Evolutionary conservation across 2,329 filamentous ascomycete genomes (phyloP).

Genomic region (Reticulascus tulasneorum): DNA sequence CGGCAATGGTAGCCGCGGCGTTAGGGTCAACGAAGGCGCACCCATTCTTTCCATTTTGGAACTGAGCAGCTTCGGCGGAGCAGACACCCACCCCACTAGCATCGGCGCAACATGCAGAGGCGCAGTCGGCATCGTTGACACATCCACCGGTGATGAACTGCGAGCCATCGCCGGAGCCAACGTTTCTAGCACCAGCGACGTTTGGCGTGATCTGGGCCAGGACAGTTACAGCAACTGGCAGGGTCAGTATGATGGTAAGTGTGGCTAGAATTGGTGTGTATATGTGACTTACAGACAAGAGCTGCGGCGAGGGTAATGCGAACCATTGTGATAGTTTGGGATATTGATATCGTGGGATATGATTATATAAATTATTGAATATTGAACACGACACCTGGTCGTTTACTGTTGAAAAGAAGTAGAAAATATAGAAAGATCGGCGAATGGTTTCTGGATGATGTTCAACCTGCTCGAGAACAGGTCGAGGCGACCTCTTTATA

Average conservation of each 20-base stretch:
- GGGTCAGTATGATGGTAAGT: not conserved
- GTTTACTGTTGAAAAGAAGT: no score
- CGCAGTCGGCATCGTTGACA: constrained; percentile 22
- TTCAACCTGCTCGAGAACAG: not conserved
- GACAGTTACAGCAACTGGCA: constrained; percentile 14
- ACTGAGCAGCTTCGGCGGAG: constrained; percentile 23
- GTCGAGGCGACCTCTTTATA: not conserved
- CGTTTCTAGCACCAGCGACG: constrained; percentile 13
- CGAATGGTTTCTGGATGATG: not conserved
- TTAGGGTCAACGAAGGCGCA: constrained; percentile 25
- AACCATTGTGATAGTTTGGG: constrained; percentile 19
- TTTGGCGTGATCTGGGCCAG: constrained; percentile 19
- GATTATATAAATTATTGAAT: not conserved
- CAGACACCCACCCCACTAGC: constrained; percentile 21
- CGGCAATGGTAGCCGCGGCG: constrained; percentile 7
- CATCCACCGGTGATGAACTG: constrained; percentile 28
- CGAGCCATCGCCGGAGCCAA: constrained; percentile 12
- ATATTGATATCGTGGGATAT: not conserved
- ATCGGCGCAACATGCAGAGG: constrained; percentile 22
- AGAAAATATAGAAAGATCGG: constrained; percentile 6
- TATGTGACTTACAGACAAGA: constrained; percentile 19
- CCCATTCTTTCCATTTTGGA: constrained; percentile 26
- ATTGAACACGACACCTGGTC: constrained; percentile 8
- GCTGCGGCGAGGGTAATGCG: constrained; percentile 19
- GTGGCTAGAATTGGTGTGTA: not conserved